Percentiles rank a stretch among this genome's conserved stretches.
phyloP scores from a whole-genome alignment of 345 rosid species.

The Eucalyptus viminalis region DNA sequence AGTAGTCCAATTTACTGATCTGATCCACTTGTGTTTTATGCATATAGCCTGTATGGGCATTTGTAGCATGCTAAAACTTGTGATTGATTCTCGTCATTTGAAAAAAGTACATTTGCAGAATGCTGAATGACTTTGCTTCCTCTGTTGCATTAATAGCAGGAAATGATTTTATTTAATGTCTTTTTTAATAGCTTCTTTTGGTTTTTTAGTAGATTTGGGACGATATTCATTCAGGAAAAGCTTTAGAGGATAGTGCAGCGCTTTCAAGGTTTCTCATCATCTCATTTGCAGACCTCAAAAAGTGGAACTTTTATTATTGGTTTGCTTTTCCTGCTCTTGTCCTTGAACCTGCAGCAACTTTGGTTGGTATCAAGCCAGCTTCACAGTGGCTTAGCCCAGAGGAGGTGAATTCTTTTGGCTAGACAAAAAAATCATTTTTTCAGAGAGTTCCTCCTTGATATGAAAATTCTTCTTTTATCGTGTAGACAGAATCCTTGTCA shows the following conservation, averaged over 20 bases:
- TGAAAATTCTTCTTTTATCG: not conserved
- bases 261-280: conserved; percentile 76
- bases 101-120: not conserved
- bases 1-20: not conserved
- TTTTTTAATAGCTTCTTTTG: not conserved
- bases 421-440: not conserved
- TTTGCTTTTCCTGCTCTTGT: conserved; percentile 85
- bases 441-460: not conserved
- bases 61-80: not conserved
- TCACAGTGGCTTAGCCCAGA: conserved; percentile 52
- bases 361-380: conserved; percentile 66
- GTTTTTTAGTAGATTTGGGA: conserved; percentile 69
- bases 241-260: conserved; percentile 49
- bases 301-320: conserved; percentile 86
- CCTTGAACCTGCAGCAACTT: conserved; percentile 72
- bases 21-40: not conserved
- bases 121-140: not conserved
- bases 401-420: conserved; percentile 33
- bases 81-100: not conserved
- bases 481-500: conserved; percentile 65
- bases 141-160: not conserved
- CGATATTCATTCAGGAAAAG: conserved; percentile 71
- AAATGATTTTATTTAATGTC: not conserved
- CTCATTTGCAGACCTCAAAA: conserved; percentile 81
- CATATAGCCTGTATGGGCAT: not conserved